These are phyloP conservation scores for Nakazawaea ernobii DNA, from an alignment of 805 yeast genomes.

Conservation along the genomic window DNA sequence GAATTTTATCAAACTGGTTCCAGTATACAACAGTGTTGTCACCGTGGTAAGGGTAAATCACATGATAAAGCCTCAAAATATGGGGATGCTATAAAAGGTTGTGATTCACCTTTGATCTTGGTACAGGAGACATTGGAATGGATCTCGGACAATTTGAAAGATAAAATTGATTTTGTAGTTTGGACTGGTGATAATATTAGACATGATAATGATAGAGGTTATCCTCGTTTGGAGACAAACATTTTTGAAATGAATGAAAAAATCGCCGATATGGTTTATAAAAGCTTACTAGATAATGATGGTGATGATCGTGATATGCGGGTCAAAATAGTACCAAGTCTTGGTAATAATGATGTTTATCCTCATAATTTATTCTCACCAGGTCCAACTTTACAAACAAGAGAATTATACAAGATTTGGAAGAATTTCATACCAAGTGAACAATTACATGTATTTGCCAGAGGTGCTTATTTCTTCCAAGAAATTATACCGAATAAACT, in stretches of 20 bases:
- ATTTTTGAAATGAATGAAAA: conserved; percentile 64
- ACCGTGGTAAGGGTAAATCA: conserved; percentile 30
- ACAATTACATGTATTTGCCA: conserved; percentile 67
- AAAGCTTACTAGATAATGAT: conserved; percentile 44
- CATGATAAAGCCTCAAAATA: conserved; percentile 53
- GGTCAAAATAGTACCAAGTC: conserved; percentile 56
- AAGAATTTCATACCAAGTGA: conserved; percentile 65
- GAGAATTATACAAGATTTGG: conserved; percentile 75
- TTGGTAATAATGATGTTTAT: conserved; percentile 85
- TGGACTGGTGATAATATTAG: conserved; percentile 92
- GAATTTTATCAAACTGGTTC: conserved; percentile 52
- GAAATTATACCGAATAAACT: conserved; percentile 78
- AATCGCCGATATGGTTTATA: conserved; percentile 47
- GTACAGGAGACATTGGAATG: conserved; percentile 62
- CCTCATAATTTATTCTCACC: conserved; percentile 83
- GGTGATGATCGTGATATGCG: conserved; percentile 27
- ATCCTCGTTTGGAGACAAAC: conserved; percentile 68
- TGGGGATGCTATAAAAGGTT: conserved; percentile 73
- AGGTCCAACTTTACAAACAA: conserved; percentile 85
- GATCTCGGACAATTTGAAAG: conserved; percentile 58
- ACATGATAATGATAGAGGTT: conserved; percentile 72
- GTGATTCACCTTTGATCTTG: conserved; percentile 66
- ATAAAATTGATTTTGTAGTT: conserved; percentile 76
- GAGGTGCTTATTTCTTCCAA: conserved; percentile 68
- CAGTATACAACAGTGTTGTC: conserved; percentile 49